Evolutionary conservation across 1,139 yeast genomes (phyloP).

Genomic region (Taiozyma sp.): DNA sequence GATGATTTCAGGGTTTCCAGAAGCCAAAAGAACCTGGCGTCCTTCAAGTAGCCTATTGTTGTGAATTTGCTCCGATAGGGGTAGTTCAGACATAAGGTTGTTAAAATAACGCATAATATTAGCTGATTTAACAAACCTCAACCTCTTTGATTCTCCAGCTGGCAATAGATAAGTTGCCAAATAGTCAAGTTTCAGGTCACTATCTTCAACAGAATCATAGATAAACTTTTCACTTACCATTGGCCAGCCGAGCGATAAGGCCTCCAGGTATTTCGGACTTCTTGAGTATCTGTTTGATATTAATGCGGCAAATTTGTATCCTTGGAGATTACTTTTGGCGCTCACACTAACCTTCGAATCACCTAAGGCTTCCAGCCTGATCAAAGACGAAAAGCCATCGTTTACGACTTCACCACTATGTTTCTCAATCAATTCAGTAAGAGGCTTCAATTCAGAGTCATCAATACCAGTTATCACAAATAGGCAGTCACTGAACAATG

Average conservation of each 20-base stretch:
- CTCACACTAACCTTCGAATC: constrained; percentile 5
- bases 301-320: constrained; percentile 54
- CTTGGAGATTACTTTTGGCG: constrained; percentile 3
- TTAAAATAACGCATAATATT: constrained; percentile 37
- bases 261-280: constrained; percentile 76
- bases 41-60: constrained; percentile 35
- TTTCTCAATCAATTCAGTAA: constrained; percentile 36
- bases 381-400: constrained; percentile 37
- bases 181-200: constrained; percentile 35
- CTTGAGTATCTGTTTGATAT: constrained; percentile 53
- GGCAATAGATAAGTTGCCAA: constrained; percentile 50
- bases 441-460: constrained; percentile 27
- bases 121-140: constrained; percentile 17
- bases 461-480: constrained; percentile 39
- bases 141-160: constrained; percentile 46
- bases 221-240: constrained; percentile 59
- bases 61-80: constrained; percentile 33
- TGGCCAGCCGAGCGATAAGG: constrained; percentile 90
- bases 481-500: constrained; percentile 34
- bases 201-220: constrained; percentile 40
- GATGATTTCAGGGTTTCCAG: constrained; percentile 32
- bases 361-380: constrained; percentile 8
- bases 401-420: constrained; percentile 53
- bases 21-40: constrained; percentile 31
- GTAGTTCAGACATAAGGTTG: constrained; percentile 25